Evolutionary conservation across 2,329 filamentous ascomycete genomes (phyloP).

Genomic region (Onygenales sp.): DNA sequence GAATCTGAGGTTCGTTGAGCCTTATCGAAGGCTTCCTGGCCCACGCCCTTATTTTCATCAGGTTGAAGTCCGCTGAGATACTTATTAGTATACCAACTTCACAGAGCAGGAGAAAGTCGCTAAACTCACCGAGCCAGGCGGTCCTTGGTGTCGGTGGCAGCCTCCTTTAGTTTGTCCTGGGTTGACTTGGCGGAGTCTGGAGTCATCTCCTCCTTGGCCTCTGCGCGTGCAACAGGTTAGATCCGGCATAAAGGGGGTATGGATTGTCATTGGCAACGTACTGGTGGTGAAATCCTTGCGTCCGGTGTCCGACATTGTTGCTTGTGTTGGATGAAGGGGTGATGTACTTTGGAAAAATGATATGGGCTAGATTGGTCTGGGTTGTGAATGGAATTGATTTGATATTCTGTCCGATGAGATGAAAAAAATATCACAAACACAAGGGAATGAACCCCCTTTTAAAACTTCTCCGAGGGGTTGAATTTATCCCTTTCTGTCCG

Average conservation of each 20-base stretch:
- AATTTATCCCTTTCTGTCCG: background rate
- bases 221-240: conserved; percentile 17
- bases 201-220: conserved; percentile 48
- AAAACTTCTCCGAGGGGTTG: background rate
- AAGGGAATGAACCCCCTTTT: no score
- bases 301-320: conserved; percentile 50
- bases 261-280: conserved; percentile 16
- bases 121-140: conserved; percentile 40
- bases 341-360: background rate
- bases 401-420: background rate
- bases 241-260: background rate
- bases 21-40: conserved; percentile 45
- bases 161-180: conserved; percentile 49
- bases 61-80: conserved; percentile 34
- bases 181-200: conserved; percentile 54
- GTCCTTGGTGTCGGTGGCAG: conserved; percentile 46
- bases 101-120: background rate
- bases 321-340: background rate
- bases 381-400: background rate
- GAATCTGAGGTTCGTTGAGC: conserved; percentile 36
- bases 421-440: background rate
- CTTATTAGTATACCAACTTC: background rate
- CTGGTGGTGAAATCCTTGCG: conserved; percentile 53
- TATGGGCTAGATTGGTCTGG: background rate
- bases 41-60: conserved; percentile 46